Conservation (phyloP, 2,329 filamentous ascomycete species). For the Verticillium klebahnii region DNA sequence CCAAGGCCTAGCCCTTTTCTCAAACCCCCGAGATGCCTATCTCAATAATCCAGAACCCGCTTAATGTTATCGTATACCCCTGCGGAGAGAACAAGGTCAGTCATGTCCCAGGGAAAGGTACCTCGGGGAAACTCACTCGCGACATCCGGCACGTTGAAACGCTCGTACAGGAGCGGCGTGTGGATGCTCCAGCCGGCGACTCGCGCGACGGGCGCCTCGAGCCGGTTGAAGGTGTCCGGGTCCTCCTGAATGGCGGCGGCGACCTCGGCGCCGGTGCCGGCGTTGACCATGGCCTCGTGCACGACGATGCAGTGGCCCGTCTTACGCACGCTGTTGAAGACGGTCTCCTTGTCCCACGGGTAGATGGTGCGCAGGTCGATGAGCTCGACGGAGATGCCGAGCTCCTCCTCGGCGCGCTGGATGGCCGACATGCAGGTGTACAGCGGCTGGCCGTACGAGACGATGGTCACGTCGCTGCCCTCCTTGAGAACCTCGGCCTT, state of each 20-base stretch:
- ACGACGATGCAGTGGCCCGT: slow-evolving; percentile 84
- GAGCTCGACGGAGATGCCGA: slow-evolving; percentile 74
- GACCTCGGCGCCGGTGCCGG: slow-evolving; percentile 83
- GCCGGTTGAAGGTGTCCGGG: slow-evolving; percentile 65
- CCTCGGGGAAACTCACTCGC: slow-evolving; percentile 59
- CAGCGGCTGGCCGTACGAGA: slow-evolving; percentile 86
- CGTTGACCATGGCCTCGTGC: slow-evolving; percentile 89
- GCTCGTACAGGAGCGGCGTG: slow-evolving; percentile 73
- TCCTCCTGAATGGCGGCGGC: slow-evolving; percentile 84
- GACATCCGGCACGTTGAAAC: slow-evolving; percentile 79
- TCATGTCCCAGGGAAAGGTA: neutral
- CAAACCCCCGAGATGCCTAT: neutral
- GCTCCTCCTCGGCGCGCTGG: slow-evolving; percentile 66
- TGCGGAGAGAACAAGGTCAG: slow-evolving; percentile 28
- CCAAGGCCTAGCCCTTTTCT: neutral
- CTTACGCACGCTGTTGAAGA: slow-evolving; percentile 79
- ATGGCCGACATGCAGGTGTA: slow-evolving; percentile 80
- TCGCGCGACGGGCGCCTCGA: slow-evolving; percentile 81
- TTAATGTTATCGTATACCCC: slow-evolving; percentile 70
- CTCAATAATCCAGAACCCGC: slow-evolving; percentile 59
- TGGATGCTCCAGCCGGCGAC: slow-evolving; percentile 91
- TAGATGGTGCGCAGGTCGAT: slow-evolving; percentile 87
- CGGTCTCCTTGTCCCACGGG: slow-evolving; percentile 81
- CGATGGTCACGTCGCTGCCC: slow-evolving; percentile 74
- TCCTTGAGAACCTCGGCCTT: slow-evolving; percentile 81